phyloP scores from a whole-genome alignment of 352 stramenopile genomes.

The Phytophthora citrophthora region DNA sequence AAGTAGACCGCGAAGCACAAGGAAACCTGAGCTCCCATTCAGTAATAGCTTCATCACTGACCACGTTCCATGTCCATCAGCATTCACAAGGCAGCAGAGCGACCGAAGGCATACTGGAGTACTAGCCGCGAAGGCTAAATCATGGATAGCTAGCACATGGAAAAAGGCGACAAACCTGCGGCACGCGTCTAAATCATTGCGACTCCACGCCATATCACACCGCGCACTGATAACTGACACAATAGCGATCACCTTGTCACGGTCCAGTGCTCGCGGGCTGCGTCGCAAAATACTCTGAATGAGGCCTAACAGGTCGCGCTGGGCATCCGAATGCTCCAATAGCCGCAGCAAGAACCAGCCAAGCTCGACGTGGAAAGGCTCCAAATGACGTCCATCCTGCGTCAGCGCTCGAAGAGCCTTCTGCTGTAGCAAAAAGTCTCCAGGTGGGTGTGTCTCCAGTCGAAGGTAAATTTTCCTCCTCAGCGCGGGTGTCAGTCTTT shows the following conservation, averaged over 20 bases:
- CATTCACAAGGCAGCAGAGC: conserved; percentile 86
- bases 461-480: conserved; percentile 64
- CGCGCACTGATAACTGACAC: conserved; percentile 68
- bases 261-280: conserved; percentile 59
- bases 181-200: conserved; percentile 77
- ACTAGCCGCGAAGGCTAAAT: conserved; percentile 65
- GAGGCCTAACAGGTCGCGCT: conserved; percentile 71
- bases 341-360: conserved; percentile 79
- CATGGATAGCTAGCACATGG: conserved; percentile 68
- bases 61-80: conserved; percentile 84
- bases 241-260: conserved; percentile 75
- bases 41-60: conserved; percentile 84
- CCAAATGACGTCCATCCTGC: conserved; percentile 65
- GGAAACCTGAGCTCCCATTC: conserved; percentile 63
- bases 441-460: conserved; percentile 50
- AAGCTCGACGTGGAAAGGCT: conserved; percentile 74
- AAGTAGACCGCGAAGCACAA: conserved; percentile 75
- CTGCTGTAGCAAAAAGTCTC: conserved; percentile 71
- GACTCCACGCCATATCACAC: conserved; percentile 76
- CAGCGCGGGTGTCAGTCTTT: conserved; percentile 46
- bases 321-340: conserved; percentile 82
- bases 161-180: conserved; percentile 79
- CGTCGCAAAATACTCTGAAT: conserved; percentile 79
- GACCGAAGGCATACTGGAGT: conserved; percentile 71
- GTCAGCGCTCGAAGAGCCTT: conserved; percentile 70